Conservation (phyloP, 2,329 filamentous ascomycete species). For the Calonectria multiphialidica region DNA sequence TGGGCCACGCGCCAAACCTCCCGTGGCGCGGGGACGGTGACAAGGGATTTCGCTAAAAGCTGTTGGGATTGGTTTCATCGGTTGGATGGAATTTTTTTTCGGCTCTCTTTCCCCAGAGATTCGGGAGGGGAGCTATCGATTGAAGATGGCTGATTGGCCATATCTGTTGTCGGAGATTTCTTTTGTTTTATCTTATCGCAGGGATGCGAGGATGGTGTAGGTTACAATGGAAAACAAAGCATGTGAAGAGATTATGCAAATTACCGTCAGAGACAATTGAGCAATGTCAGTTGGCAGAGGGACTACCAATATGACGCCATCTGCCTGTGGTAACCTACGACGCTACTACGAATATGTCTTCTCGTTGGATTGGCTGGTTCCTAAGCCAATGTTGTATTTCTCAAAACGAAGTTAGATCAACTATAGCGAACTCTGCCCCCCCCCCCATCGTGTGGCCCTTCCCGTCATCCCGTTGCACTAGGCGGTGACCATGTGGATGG, state of each 20-base stretch:
- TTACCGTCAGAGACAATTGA: not conserved
- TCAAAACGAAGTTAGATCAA: not conserved
- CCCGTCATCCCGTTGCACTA: not conserved
- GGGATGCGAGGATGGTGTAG: not conserved
- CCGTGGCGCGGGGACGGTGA: constrained; percentile 10
- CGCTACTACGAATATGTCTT: not conserved
- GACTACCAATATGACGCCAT: not conserved
- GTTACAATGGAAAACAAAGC: not conserved
- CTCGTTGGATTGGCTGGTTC: not conserved
- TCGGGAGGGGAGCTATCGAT: not conserved
- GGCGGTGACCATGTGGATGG: not conserved
- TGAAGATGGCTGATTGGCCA: constrained; percentile 2
- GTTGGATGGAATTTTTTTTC: not conserved
- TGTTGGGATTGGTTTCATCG: constrained; percentile 16
- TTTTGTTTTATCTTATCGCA: constrained; percentile 10
- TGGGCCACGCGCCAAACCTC: constrained; percentile 17
- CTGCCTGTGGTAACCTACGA: not conserved
- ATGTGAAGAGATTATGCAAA: constrained; percentile 4
- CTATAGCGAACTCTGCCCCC: not conserved
- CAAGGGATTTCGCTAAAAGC: constrained; percentile 7
- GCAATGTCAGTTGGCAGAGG: not conserved
- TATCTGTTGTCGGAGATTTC: not conserved
- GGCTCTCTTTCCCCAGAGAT: not conserved
- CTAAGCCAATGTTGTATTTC: not conserved
- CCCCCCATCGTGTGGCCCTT: constrained; percentile 3